Conservation (phyloP, 163 green algal species). For the Prototheca wickerhamii region DNA sequence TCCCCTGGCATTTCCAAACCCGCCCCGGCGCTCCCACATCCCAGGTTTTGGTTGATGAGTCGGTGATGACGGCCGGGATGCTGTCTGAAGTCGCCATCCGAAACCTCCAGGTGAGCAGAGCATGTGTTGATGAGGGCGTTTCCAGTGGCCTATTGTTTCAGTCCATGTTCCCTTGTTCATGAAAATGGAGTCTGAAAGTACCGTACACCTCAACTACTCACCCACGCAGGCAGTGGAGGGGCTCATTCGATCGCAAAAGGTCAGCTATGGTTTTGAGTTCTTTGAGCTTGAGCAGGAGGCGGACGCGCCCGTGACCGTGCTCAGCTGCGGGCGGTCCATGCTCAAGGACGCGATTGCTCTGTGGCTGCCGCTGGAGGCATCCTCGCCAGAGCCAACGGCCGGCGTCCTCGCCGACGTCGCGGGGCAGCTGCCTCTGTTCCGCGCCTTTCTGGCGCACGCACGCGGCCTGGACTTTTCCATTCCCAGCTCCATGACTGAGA, state of each 20-base stretch:
- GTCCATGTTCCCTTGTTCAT: no score
- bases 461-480: neutral
- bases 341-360: constrained; percentile 9
- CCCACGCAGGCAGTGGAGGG: constrained; percentile 26
- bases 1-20: neutral
- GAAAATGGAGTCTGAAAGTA: no score
- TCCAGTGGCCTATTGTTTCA: no score
- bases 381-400: constrained; percentile 2
- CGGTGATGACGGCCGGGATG: constrained; percentile 39
- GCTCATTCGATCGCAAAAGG: constrained; percentile 39
- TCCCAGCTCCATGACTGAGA: neutral
- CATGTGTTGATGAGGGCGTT: no score
- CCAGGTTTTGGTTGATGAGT: constrained; percentile 64
- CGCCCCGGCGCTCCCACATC: neutral
- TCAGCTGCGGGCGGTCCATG: constrained; percentile 24
- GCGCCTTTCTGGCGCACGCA: constrained; percentile 20
- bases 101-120: constrained; percentile 43
- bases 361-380: constrained; percentile 12
- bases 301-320: constrained; percentile 41
- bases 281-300: constrained; percentile 50
- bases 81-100: constrained; percentile 42
- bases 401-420: neutral
- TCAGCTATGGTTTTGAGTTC: constrained; percentile 62
- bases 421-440: constrained; percentile 22
- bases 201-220: neutral